Percentiles rank a stretch among this genome's conserved stretches.
These are phyloP conservation scores for Helminthosporium solani DNA, from an alignment of 2,329 filamentous ascomycete genomes.

Conservation along the genomic window DNA sequence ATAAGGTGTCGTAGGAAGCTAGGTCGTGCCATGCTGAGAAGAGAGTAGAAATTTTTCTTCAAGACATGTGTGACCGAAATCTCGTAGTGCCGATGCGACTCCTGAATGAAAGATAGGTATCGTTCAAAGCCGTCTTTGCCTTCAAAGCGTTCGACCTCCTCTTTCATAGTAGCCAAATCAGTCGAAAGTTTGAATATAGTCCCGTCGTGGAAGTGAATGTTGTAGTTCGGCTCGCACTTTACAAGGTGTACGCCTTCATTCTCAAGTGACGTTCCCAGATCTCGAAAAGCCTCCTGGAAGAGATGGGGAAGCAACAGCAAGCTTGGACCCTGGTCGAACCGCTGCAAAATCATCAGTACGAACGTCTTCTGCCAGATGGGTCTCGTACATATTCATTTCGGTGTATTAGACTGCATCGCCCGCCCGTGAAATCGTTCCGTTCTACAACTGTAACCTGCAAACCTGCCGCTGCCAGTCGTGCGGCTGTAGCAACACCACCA, in stretches of 20 bases:
- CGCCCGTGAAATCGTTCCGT: constrained; percentile 72
- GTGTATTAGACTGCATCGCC: constrained; percentile 67
- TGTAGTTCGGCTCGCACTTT: constrained; percentile 75
- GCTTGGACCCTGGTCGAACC: constrained; percentile 77
- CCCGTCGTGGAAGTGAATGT: constrained; percentile 70
- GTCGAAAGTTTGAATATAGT: constrained; percentile 63
- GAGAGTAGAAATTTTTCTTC: constrained; percentile 64
- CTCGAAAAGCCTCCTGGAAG: constrained; percentile 68
- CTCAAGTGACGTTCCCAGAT: constrained; percentile 66
- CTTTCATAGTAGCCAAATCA: constrained; percentile 70
- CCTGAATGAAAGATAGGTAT: constrained; percentile 66
- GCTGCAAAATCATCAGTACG: constrained; percentile 32
- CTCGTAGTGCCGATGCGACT: constrained; percentile 71
- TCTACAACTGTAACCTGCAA: constrained; percentile 75
- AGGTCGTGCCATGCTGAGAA: constrained; percentile 59
- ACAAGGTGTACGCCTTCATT: constrained; percentile 66
- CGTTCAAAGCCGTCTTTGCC: constrained; percentile 68
- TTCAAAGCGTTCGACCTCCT: constrained; percentile 70
- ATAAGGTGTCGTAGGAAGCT: constrained; percentile 61
- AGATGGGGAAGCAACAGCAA: constrained; percentile 70
- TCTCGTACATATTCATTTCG: constrained; percentile 56
- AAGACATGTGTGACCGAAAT: constrained; percentile 66
- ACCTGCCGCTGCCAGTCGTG: constrained; percentile 69
- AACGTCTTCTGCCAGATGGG: neutral
- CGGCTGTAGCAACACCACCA: constrained; percentile 70